Evolutionary conservation across 78 protist species (phyloP), one percentile per base, ranked within the genome.

Genomic region (Cavenderia fasciculata): DNA sequence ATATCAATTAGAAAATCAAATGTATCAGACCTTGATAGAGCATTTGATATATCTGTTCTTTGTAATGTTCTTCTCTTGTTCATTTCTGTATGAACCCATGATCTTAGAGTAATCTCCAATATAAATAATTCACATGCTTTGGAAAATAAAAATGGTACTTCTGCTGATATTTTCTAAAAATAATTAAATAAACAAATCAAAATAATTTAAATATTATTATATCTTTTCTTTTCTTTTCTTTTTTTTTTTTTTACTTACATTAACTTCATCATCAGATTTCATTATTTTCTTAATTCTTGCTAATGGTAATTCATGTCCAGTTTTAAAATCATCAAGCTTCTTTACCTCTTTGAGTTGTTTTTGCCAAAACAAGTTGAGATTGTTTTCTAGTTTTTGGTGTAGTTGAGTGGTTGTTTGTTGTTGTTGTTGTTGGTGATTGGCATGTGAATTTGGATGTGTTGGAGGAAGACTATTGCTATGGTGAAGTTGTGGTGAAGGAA

Each of bases 101-200:
- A 69, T 27, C 98, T 92, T 69, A 74, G 21, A 6, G 97, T 86
- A 47, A 94, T 66, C 74, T 96, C 98, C 38, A 38, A 27, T 19
- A 96, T 93, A 70, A 96, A 96, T 31, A 96, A 46, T 85, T 96
- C 98, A 56, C 95, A 93, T n/a, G 97, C 96, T 51, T 96, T 96
- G 21, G 98, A 70, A 63, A 96, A 94, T 47, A 96, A 57, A 29
- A 94, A 31, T 29, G 96, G 96, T n/a, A 94, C 96, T 47, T 91
- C 77, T 0, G 74, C 41, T 41, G 72, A 65, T n/a, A 72, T 51
- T 70, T 65, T 72, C 86, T 94, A 75, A 5, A 82, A 59, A 27
- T 54, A 40, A 12, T 19, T 16, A 18, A 29, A 59, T 23, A 54
- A 59, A n/a, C n/a, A n/a, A n/a, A n/a, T n/a, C n/a, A n/a, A n/a